Evolutionary conservation across 1,284 basidiomycete species (phyloP).

Genomic region (Wolfiporia cocos): DNA sequence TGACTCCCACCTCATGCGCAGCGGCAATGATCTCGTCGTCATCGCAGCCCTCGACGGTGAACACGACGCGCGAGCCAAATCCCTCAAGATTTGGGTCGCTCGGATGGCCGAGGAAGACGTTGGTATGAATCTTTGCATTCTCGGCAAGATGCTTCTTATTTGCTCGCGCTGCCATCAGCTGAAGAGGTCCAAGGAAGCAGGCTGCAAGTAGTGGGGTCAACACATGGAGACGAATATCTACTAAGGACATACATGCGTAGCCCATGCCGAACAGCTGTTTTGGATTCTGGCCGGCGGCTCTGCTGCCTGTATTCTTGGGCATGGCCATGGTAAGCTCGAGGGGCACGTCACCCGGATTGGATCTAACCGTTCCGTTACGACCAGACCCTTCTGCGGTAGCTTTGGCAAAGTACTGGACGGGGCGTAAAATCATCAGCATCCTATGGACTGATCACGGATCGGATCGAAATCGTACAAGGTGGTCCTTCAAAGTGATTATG

Average conservation of each 20-base stretch:
- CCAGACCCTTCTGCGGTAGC: constrained; percentile 32
- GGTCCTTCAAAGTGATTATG: constrained; percentile 25
- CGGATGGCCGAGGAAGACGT: constrained; percentile 55
- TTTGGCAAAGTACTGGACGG: constrained; percentile 27
- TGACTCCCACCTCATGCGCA: constrained; percentile 54
- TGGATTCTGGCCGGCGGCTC: constrained; percentile 35
- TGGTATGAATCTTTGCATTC: constrained; percentile 52
- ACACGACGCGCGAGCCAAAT: constrained; percentile 60
- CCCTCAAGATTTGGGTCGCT: constrained; percentile 39
- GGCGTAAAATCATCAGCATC: background rate
- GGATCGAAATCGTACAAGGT: constrained; percentile 23
- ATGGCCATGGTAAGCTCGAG: constrained; percentile 30
- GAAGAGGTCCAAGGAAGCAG: constrained; percentile 65
- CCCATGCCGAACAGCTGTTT: constrained; percentile 38
- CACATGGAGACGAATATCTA: background rate
- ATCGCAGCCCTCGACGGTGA: constrained; percentile 61
- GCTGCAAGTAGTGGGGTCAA: constrained; percentile 29
- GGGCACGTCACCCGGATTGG: constrained; percentile 24
- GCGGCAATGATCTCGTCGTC: constrained; percentile 57
- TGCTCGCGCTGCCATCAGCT: constrained; percentile 44
- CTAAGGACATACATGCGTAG: constrained; percentile 25
- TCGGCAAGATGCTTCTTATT: constrained; percentile 51
- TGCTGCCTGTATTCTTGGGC: constrained; percentile 31
- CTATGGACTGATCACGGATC: background rate
- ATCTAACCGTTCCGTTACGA: constrained; percentile 29